phyloP scores from a whole-genome alignment of 139 green algal genomes.

The Chlamydomonas incerta region DNA sequence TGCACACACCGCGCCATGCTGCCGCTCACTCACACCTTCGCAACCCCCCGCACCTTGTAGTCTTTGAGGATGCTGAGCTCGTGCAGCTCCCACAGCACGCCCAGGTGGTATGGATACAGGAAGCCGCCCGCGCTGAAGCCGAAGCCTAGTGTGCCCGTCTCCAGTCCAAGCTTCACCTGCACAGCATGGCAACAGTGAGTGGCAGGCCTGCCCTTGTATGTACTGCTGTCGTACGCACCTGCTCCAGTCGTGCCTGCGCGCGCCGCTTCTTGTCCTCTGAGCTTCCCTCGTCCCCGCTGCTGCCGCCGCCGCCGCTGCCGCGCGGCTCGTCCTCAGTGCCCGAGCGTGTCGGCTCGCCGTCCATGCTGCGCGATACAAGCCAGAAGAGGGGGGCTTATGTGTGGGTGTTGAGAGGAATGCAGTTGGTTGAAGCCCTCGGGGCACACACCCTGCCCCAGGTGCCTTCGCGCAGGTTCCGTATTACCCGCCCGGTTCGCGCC shows the following conservation, averaged over 20 bases:
- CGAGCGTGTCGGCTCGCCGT: not conserved
- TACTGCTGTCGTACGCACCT: slow-evolving; percentile 11
- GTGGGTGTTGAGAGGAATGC: no score
- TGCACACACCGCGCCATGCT: no score
- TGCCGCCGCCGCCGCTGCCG: no score
- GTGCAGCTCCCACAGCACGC: slow-evolving; percentile 46
- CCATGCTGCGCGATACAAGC: slow-evolving; percentile 2
- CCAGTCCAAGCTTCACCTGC: not conserved
- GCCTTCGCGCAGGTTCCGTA: no score
- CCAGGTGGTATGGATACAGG: slow-evolving; percentile 63
- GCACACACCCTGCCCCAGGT: no score
- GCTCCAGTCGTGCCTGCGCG: slow-evolving; percentile 5
- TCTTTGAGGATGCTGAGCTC: slow-evolving; percentile 41
- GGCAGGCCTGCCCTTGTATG: no score
- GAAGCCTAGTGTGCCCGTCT: slow-evolving; percentile 52
- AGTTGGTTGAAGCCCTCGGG: no score
- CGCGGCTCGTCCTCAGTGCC: not conserved
- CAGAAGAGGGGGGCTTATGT: no score
- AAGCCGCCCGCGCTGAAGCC: slow-evolving; percentile 61
- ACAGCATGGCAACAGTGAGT: no score
- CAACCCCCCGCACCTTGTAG: slow-evolving; percentile 3
- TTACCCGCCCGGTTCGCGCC: no score
- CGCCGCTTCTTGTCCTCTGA: slow-evolving; percentile 1
- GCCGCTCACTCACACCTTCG: no score
- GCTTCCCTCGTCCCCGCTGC: not conserved